Percentiles rank a stretch among this genome's conserved stretches.
Conservation (phyloP, 345 rosid species). For the Bruguiera sexangula region DNA sequence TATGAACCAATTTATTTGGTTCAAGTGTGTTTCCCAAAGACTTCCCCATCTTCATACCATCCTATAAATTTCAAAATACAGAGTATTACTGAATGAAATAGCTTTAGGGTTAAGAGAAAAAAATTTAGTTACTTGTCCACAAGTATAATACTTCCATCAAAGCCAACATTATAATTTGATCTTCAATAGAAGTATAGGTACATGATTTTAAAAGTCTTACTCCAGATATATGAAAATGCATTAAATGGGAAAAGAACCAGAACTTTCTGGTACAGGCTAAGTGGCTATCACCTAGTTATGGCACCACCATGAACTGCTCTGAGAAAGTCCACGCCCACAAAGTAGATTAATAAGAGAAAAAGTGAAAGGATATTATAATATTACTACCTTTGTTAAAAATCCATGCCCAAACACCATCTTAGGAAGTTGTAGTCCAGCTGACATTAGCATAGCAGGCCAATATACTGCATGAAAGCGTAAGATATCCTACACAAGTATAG, state of each 20-base stretch:
- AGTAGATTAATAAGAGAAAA: constrained; percentile 4
- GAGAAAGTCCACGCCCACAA: not conserved
- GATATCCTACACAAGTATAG: constrained; percentile 63
- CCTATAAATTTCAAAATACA: constrained; percentile 62
- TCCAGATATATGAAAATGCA: not conserved
- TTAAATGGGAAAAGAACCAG: not conserved
- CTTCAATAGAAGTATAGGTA: not conserved
- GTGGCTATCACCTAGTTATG: not conserved
- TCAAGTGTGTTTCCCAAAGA: constrained; percentile 89
- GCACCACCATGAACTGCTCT: not conserved
- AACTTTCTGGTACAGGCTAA: not conserved
- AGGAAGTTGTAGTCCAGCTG: constrained; percentile 82
- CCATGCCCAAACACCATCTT: constrained; percentile 92
- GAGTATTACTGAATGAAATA: constrained; percentile 53
- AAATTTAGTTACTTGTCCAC: not conserved
- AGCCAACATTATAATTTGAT: not conserved
- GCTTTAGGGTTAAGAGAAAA: constrained; percentile 32
- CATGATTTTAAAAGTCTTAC: not conserved
- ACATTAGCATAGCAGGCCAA: constrained; percentile 98
- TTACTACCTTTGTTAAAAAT: constrained; percentile 78
- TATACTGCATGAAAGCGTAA: constrained; percentile 93
- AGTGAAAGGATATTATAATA: not conserved
- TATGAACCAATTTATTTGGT: constrained; percentile 73
- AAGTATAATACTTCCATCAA: not conserved
- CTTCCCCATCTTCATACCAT: constrained; percentile 98